Base-by-base conservation (phyloP, 352 stramenopile species). In the Globisporangium iwayamae region DNA sequence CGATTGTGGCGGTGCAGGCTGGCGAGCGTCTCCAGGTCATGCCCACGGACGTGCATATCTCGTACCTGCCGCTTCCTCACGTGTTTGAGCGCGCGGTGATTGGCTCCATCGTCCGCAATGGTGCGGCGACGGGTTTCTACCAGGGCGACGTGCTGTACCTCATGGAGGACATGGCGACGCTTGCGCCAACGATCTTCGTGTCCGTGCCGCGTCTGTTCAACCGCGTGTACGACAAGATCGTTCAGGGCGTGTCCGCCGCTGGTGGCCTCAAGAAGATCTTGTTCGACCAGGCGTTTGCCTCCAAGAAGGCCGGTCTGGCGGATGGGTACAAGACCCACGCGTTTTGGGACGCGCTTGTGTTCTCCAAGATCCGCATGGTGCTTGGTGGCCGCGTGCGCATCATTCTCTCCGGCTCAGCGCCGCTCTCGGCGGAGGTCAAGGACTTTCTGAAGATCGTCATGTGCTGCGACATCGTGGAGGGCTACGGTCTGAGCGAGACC, bases 401-500 rank as follows among this genome's bases (percentile, higher is more conserved):
- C 16, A 96, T 99, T 63, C 64, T 98, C 0, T 98, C 85, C 18
- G 97, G 97, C 22, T 98, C 92, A 11, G 97, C 97, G n/a, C 96
- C 96, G 1, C 72, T 99, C 32, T 88, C 82, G n/a, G 73, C 85
- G 36, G 90, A 96, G 34, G 93, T 98, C 11, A 97, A 99, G 85
- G 91, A 91, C 20, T 99, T 99, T 70, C 93, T 98, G 69, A 93
- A 98, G 64, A 96, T 97, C 62, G 80, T 98, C 38, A 90, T 99
- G 57, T 92, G 90, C 62, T 90, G 91, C 50, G 82, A 87, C 41
- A 89, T 99, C 18, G 69, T 98, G 2, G 93, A 99, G 70, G 96
- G 96, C 47, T 99, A 99, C 71, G 97, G 96, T n/a, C 83, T 99
- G 68, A 99, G 91, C 1, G 97, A 99, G 74, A 98, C 93, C 30